Evolutionary conservation across 805 yeast genomes (phyloP), one percentile per base, ranked within the genome.

Genomic region (Candida silvatica): DNA sequence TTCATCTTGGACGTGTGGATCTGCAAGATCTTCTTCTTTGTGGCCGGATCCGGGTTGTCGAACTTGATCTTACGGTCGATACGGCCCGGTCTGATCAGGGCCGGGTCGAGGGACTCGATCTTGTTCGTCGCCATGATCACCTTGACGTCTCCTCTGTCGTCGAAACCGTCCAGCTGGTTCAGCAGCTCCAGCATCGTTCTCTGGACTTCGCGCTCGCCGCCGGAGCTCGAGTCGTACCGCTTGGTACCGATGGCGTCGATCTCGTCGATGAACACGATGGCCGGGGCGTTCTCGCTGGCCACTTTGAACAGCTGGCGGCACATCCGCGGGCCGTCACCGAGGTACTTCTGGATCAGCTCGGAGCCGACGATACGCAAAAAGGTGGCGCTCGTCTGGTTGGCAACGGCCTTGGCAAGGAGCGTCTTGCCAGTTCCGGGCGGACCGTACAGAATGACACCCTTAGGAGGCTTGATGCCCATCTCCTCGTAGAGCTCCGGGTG

Each of bases 231-330:
- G 40, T 90, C 96, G 59, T 90, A 88, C 61, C 99, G 79, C 59
- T 90, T 90, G n/a, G 95, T 83, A 61, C 98, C 99, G 56, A 92
- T 92, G 30, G 99, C 97, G 62, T 92, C 98, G 54, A 92, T 90
- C 66, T 92, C 98, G 64, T 92, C 98, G 46, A 92, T 92, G 54
- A 92, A 92, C 25, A 92, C 96, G 64, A 92, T 92, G n/a, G 95
- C 80, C 26, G 98, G 98, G 0, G 98, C 96, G 59, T 87, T 80
- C 45, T 92, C 98, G 18, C 88, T 92, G 2, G 98, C 98, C 32
- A 87, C 84, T 61, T 88, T 94, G 71, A 92, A 92, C 40, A 92
- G 77, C 52, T 94, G 97, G 56, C 98, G 71, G 57, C 86, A 78
- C 49, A 92, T 71, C 48, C 97, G 75, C 36, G 98, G 97, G 39